These are phyloP conservation scores for Knoxia roxburghii DNA, from an alignment of 257 asterid genomes.

Conservation along the genomic window DNA sequence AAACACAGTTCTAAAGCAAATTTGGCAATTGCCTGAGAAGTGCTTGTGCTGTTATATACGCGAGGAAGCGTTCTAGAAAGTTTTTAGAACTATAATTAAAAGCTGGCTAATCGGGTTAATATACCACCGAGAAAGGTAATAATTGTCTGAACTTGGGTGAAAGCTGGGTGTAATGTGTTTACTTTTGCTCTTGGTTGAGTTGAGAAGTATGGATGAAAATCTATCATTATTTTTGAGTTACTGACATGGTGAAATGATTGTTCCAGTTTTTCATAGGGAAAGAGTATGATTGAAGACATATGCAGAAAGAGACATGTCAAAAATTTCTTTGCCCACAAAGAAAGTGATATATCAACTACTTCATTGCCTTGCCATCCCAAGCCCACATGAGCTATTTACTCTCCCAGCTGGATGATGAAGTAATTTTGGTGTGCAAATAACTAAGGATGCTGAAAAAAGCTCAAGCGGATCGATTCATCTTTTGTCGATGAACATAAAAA, in stretches of 20 bases:
- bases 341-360: conserved; percentile 28
- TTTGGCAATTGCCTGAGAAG: conserved; percentile 1
- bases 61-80: not conserved
- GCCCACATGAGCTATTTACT: conserved; percentile 23
- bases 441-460: not conserved
- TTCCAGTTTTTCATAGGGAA: not conserved
- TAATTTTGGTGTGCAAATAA: not conserved
- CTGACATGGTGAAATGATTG: not conserved
- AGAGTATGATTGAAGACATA: conserved; percentile 19
- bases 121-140: not conserved
- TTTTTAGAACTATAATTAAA: too few species aligned
- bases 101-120: not conserved
- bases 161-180: not conserved
- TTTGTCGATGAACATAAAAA: not conserved
- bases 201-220: not conserved
- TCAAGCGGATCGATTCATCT: conserved; percentile 5
- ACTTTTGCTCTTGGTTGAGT: not conserved
- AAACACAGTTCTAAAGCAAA: not conserved
- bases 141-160: too few species aligned
- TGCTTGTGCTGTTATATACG: not conserved
- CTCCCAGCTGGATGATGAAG: conserved; percentile 25
- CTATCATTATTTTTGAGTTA: not conserved
- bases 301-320: conserved; percentile 22
- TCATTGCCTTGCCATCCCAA: conserved; percentile 19
- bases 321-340: conserved; percentile 16